Evolutionary conservation across 495 filamentous ascomycete genomes (phyloP).

Genomic region (Aspergillus panamensis): DNA sequence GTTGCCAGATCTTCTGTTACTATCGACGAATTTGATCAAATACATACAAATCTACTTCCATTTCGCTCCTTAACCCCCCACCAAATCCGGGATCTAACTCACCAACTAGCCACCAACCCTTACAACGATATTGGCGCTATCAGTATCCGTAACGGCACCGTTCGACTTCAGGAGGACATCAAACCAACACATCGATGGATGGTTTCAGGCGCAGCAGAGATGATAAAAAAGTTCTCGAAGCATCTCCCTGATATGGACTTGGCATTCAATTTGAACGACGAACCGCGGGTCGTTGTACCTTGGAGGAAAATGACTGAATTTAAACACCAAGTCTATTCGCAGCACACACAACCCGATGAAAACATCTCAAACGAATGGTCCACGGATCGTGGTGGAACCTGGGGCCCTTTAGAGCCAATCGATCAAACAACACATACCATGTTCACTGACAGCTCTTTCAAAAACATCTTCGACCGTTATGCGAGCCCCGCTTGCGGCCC

Average conservation of each 20-base stretch:
- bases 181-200: constrained; percentile 54
- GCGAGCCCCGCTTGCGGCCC: constrained; percentile 53
- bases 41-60: constrained; percentile 63
- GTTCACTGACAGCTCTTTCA: constrained; percentile 48
- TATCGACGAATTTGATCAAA: constrained; percentile 74
- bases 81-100: constrained; percentile 51
- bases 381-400: constrained; percentile 32
- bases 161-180: constrained; percentile 41
- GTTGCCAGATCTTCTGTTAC: constrained; percentile 57
- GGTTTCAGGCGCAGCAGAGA: constrained; percentile 54
- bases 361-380: constrained; percentile 34
- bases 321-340: constrained; percentile 32
- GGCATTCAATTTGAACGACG: constrained; percentile 74
- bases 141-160: constrained; percentile 45
- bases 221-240: constrained; percentile 65
- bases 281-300: constrained; percentile 71
- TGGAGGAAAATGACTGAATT: constrained; percentile 53
- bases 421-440: constrained; percentile 42
- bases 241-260: constrained; percentile 78
- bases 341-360: constrained; percentile 22
- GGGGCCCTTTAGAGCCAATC: constrained; percentile 44
- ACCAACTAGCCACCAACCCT: constrained; percentile 43
- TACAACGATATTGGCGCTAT: constrained; percentile 49
- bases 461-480: constrained; percentile 45
- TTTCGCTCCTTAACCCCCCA: constrained; percentile 68